These are phyloP conservation scores for Chenopodium suecicum DNA, from an alignment of 148 eudicot genomes.

Conservation along the genomic window DNA sequence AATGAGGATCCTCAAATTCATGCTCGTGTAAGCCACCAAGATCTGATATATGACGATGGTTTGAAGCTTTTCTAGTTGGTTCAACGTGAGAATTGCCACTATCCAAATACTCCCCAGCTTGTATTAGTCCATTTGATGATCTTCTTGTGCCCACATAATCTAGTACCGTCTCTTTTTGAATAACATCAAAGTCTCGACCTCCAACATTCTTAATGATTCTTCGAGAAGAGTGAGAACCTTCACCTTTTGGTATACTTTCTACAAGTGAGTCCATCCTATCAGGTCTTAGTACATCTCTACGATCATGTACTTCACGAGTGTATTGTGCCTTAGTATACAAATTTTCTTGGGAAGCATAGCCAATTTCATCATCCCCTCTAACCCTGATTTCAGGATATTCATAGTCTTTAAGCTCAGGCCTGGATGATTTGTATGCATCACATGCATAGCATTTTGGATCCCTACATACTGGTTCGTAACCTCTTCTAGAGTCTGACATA, in stretches of 20 bases:
- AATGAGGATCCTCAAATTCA: slow-evolving; percentile 24
- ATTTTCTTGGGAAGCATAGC: slow-evolving; percentile 24
- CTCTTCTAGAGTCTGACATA: slow-evolving; percentile 26
- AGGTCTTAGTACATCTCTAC: slow-evolving; percentile 20
- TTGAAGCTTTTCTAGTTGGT: slow-evolving; percentile 28
- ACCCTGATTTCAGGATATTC: slow-evolving; percentile 21
- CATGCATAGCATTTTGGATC: slow-evolving; percentile 21
- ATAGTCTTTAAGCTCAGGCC: slow-evolving; percentile 31
- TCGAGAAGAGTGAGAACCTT: slow-evolving; percentile 32
- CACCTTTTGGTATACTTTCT: slow-evolving; percentile 27
- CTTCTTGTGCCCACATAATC: slow-evolving; percentile 26
- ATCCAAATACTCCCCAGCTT: slow-evolving; percentile 33
- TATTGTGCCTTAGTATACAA: slow-evolving; percentile 20
- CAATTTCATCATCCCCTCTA: slow-evolving; percentile 29
- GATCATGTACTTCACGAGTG: slow-evolving; percentile 23
- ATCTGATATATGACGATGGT: slow-evolving; percentile 23
- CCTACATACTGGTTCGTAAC: slow-evolving; percentile 24
- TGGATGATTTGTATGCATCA: slow-evolving; percentile 28
- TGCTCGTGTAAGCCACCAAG: slow-evolving; percentile 26
- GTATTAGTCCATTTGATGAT: slow-evolving; percentile 18
- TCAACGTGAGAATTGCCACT: slow-evolving; percentile 29
- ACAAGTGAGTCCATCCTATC: slow-evolving; percentile 21
- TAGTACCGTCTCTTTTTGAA: slow-evolving; percentile 22
- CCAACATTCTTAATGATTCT: slow-evolving; percentile 22
- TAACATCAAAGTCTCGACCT: slow-evolving; percentile 16